A percentile compares a stretch with the other conserved stretches of the same genome.
phyloP scores from a whole-genome alignment of 768 basidiomycete species.

The Trametes punicea region DNA sequence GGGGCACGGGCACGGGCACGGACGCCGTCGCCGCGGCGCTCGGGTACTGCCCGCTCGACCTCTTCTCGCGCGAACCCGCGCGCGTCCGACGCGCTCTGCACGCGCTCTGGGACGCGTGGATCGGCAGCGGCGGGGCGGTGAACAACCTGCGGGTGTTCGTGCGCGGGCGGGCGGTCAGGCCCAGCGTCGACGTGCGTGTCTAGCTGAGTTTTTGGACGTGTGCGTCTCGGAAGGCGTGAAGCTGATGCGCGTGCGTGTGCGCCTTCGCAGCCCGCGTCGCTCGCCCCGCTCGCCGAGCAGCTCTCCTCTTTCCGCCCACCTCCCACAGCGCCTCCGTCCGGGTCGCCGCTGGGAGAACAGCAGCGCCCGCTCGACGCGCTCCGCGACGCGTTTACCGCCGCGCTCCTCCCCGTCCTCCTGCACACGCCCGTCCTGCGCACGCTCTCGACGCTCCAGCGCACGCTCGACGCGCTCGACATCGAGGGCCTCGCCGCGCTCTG shows the following conservation, averaged over 20 bases:
- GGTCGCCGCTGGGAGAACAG: no score
- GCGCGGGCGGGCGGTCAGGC: conserved; percentile 54
- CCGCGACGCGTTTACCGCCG: conserved; percentile 48
- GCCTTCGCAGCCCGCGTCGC: conserved; percentile 20
- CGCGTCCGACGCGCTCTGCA: conserved; percentile 65
- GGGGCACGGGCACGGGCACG: conserved; percentile 29
- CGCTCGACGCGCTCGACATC: conserved; percentile 80
- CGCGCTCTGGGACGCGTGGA: conserved; percentile 74
- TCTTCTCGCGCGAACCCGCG: conserved; percentile 69
- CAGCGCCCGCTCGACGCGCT: no score
- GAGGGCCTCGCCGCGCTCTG: conserved; percentile 58
- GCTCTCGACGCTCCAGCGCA: conserved; percentile 63
- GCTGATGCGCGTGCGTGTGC: no score
- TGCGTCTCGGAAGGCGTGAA: no score
- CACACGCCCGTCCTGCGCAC: conserved; percentile 49
- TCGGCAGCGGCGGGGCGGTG: conserved; percentile 51
- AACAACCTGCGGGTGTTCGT: conserved; percentile 87
- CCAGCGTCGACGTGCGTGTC: conserved; percentile 42
- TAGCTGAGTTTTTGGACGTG: no score
- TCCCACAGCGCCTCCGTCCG: not conserved
- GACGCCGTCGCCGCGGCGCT: conserved; percentile 27
- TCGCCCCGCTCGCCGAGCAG: conserved; percentile 23
- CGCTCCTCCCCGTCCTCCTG: conserved; percentile 48
- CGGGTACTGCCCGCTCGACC: conserved; percentile 85
- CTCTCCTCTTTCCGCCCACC: conserved; percentile 11